Evolutionary conservation across 2,329 filamentous ascomycete species (phyloP), one percentile per base, ranked within the genome.

Genomic region (Salinomyces thailandicus): DNA sequence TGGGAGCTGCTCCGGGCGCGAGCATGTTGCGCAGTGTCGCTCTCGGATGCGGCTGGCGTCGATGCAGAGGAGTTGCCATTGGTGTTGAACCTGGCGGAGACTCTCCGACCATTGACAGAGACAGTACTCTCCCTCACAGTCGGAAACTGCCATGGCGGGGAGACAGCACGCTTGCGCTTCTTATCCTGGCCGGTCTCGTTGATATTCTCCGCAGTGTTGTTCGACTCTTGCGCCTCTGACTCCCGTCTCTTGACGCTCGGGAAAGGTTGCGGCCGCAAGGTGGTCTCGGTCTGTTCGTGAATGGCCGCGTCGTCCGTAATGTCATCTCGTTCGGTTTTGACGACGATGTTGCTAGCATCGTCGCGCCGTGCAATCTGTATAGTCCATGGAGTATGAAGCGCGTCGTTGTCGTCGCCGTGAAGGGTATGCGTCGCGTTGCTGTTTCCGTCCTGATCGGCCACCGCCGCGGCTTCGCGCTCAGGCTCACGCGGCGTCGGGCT

Each of bases 81-180:
- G 15, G 44, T 46, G 31, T 50, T 52, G 33, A 51, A 43, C 31
- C 54, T 45, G 28, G 54, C 53, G 17, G 54, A 58, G 9, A 52
- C 41, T n/a, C 54, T 48, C 15, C 54, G 47, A 14, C 54, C 54
- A 41, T 58, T 53, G 11, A 44, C 50, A 8, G 47, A 50, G 33
- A 57, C 33, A 11, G 53, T 54, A 14, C 48, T 47, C n/a, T 41
- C 42, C 34, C 51, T 41, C 2, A 48, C 54, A 5, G 46, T 48
- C 3, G 48, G 47, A 36, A 57, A 58, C 33, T 55, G 49, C 54
- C 54, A 58, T 27, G 54, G 54, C 12, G 54, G 54, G 16, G 49
- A 53, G 7, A 42, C 38, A 14, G 32, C 45, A 11, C 54, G 58
- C 56, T 77, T 77, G 44, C 77, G 77, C 55, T 80, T 75, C 61